Conservation (phyloP, 495 filamentous ascomycete species). For the Trichoderma virens region DNA sequence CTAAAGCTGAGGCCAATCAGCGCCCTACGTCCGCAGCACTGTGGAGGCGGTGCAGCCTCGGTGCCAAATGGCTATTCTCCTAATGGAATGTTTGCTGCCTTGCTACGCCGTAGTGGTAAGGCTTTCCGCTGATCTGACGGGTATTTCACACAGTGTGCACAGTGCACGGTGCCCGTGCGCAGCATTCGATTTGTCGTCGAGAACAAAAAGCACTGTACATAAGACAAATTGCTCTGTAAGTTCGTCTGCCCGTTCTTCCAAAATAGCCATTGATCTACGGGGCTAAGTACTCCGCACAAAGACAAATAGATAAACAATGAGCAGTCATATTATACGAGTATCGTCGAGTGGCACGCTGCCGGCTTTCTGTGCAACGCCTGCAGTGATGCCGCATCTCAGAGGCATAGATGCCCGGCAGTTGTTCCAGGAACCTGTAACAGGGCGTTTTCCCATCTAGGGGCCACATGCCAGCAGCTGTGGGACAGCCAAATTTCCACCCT, state of each 20-base stretch:
- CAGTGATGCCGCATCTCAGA: conserved; percentile 4
- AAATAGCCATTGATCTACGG: neutral
- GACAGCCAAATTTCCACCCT: neutral
- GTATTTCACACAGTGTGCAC: too few species aligned
- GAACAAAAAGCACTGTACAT: too few species aligned
- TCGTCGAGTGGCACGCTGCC: neutral
- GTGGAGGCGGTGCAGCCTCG: conserved; percentile 6
- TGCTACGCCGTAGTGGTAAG: neutral
- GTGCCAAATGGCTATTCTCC: neutral
- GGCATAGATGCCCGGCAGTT: conserved; percentile 1
- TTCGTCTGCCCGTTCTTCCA: too few species aligned
- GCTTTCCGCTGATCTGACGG: neutral
- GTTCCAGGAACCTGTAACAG: neutral
- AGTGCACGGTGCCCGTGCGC: neutral
- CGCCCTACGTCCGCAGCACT: neutral
- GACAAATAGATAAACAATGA: too few species aligned
- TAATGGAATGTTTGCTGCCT: neutral
- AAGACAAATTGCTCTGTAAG: too few species aligned
- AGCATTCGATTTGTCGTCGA: too few species aligned
- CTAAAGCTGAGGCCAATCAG: neutral
- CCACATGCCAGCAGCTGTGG: neutral
- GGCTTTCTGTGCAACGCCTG: neutral
- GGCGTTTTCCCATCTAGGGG: neutral
- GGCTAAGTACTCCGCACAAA: neutral
- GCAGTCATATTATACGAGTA: neutral